phyloP scores from a whole-genome alignment of 257 asterid species.

The Mentha longifolia region DNA sequence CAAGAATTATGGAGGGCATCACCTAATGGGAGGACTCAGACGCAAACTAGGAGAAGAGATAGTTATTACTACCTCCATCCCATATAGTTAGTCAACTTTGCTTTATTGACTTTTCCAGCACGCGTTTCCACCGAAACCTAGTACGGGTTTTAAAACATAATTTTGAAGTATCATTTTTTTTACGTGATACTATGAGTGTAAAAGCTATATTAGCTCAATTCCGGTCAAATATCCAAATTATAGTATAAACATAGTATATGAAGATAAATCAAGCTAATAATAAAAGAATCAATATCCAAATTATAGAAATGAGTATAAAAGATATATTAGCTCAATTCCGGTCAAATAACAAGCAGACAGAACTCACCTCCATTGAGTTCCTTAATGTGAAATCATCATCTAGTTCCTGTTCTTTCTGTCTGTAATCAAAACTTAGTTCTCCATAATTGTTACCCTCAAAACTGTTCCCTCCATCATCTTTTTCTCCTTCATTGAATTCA shows the following conservation, averaged over 20 bases:
- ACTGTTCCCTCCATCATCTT: slow-evolving; percentile 54
- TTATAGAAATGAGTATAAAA: neutral
- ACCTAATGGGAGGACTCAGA: slow-evolving; percentile 22
- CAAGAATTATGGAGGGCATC: too few species aligned
- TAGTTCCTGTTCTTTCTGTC: slow-evolving; percentile 58
- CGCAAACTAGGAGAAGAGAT: neutral
- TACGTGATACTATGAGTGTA: too few species aligned
- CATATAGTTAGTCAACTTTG: too few species aligned
- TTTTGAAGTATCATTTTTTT: too few species aligned
- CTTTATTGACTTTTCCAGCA: too few species aligned
- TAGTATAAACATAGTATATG: too few species aligned
- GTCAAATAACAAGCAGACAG: slow-evolving; percentile 27
- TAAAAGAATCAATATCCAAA: slow-evolving; percentile 15
- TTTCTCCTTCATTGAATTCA: slow-evolving; percentile 61
- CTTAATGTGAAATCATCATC: slow-evolving; percentile 53
- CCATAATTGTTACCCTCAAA: slow-evolving; percentile 59
- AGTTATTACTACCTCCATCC: too few species aligned
- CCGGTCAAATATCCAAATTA: too few species aligned
- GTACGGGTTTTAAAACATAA: too few species aligned
- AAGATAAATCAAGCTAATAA: slow-evolving; percentile 16
- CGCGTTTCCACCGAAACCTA: too few species aligned
- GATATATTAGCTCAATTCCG: slow-evolving; percentile 8
- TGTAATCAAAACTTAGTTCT: slow-evolving; percentile 76
- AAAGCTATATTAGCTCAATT: too few species aligned
- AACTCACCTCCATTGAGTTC: slow-evolving; percentile 73